Evolutionary conservation across 2,329 filamentous ascomycete species (phyloP).

Genomic region (Colletotrichum caudatum): DNA sequence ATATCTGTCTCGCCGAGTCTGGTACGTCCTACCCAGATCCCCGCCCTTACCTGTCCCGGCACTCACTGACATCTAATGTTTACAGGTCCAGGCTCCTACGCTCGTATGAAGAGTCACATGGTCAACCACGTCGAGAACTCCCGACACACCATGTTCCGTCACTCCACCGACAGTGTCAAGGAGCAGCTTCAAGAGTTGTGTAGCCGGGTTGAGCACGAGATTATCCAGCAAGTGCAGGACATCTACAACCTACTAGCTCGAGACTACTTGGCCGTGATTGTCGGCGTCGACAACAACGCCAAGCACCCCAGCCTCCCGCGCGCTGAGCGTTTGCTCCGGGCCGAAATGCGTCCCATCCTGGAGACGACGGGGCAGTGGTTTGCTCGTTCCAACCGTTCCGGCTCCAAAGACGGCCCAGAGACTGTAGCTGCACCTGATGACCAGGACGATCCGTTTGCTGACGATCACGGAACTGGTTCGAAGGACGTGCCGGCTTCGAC

Average conservation of each 20-base stretch:
- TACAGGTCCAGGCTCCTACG: conserved; percentile 43
- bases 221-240: conserved; percentile 21
- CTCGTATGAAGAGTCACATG: conserved; percentile 47
- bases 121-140: conserved; percentile 41
- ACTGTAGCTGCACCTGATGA: too few species aligned
- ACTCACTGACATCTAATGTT: not conserved
- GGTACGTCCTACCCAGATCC: conserved; percentile 11
- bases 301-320: conserved; percentile 13
- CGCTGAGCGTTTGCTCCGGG: conserved; percentile 14
- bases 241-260: conserved; percentile 33
- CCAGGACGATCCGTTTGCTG: not conserved
- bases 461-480: not conserved
- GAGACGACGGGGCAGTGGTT: conserved; percentile 5
- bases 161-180: conserved; percentile 40
- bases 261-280: conserved; percentile 33
- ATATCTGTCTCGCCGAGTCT: conserved; percentile 37
- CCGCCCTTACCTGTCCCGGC: not conserved
- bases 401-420: not conserved
- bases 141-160: conserved; percentile 43
- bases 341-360: conserved; percentile 5
- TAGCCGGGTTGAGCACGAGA: conserved; percentile 13
- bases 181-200: conserved; percentile 37
- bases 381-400: not conserved
- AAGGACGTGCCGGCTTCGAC: not conserved
- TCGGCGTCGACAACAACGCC: conserved; percentile 15